Evolutionary conservation across 75 land plant species (phyloP), one percentile per base, ranked within the genome.

Genomic region (Isoetes taiwanensis): DNA sequence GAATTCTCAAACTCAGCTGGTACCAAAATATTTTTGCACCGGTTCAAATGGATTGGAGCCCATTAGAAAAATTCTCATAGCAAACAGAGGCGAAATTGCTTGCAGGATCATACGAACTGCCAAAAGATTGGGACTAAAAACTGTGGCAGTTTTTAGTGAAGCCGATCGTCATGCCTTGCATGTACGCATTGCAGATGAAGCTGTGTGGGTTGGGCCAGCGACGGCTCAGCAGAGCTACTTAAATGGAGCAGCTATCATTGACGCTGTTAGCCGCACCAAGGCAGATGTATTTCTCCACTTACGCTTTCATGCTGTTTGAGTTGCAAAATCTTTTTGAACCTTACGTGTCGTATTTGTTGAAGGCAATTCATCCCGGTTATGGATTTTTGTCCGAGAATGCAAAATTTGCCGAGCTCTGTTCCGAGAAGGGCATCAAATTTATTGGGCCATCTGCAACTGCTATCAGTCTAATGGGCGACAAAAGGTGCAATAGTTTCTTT

Each of bases 351-450:
- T n/a, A n/a, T n/a, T n/a, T n/a, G n/a, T n/a, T 60, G 26, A 64
- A 91, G 89, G 97, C 97, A 41, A 75, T 91, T 38, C 97, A 91
- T 57, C 97, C 97, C 1, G 97, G 97, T 19, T 91, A 91, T 76
- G 97, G 97, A 11, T 91, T 91, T 59, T 56, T 91, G 35, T 91
- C 97, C 8, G 97, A 91, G 52, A 91, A 78, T 65, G 78, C 95
- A 19, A 78, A 77, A 1, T 91, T 91, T 64, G 97, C 97, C 40
- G 77, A 87, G 60, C 80, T 79, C 14, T 87, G 95, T 70, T 78
- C 79, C 55, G 65, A 61, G 39, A 40, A 76, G 41, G 89, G 81
- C 21, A 58, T 91, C 27, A 71, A 41, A 4, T 91, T 87, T 64
- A 87, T 91, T 56, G 97, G 97, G 2, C 97, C 97, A 28, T 90